A percentile compares a stretch with the other conserved stretches of the same genome.
Evolutionary conservation across 2,329 filamentous ascomycete species (phyloP).

Genomic region (Leptographium wingfieldii): DNA sequence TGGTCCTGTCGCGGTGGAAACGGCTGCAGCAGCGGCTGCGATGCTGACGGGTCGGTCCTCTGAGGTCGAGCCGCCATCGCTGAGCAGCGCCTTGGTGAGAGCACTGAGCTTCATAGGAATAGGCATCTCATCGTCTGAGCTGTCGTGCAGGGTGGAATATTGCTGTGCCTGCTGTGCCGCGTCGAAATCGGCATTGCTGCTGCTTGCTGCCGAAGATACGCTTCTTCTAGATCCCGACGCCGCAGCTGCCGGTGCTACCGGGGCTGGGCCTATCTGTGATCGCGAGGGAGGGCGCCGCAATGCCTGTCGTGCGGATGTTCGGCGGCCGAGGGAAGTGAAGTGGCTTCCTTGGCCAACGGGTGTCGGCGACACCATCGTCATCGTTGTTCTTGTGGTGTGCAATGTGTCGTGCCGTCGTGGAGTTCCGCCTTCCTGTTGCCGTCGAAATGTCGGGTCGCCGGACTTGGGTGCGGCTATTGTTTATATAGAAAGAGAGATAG

Average conservation of each 20-base stretch:
- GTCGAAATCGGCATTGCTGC: background rate
- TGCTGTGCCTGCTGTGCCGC: constrained; percentile 28
- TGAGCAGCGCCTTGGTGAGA: constrained; percentile 74
- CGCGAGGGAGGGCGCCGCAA: constrained; percentile 37
- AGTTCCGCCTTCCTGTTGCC: background rate
- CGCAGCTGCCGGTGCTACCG: constrained; percentile 6
- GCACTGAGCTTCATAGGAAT: constrained; percentile 90
- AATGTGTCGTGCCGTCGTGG: background rate
- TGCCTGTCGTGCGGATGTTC: constrained; percentile 44
- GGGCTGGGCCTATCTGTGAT: constrained; percentile 22
- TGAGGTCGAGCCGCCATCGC: constrained; percentile 41
- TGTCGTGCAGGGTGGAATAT: constrained; percentile 54
- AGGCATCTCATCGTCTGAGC: constrained; percentile 87
- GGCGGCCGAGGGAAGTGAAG: constrained; percentile 32
- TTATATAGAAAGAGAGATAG: background rate
- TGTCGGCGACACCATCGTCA: constrained; percentile 43
- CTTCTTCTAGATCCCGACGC: constrained; percentile 10
- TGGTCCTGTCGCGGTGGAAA: constrained; percentile 16
- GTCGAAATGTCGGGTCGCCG: background rate
- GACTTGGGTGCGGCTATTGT: background rate
- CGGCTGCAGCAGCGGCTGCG: constrained; percentile 11
- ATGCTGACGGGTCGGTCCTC: constrained; percentile 16
- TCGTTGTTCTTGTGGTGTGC: constrained; percentile 14
- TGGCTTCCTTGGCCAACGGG: constrained; percentile 35
- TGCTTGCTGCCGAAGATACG: background rate